Base-by-base conservation (phyloP, 768 basidiomycete genomes). In the Rhizopogon sp. region DNA sequence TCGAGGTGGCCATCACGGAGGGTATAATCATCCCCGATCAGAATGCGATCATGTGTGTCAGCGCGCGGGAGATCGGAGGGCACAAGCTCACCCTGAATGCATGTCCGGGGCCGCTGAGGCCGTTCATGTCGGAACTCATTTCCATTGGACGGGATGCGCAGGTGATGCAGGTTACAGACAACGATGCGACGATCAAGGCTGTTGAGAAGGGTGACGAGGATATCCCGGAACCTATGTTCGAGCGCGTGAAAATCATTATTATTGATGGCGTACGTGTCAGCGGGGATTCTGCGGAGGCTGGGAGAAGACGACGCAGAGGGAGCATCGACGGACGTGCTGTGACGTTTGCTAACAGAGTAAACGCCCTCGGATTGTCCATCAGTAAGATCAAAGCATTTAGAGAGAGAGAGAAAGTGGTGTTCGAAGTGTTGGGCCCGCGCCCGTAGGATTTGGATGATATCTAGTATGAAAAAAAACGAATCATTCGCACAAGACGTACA, bases 331-430 rank as follows among this genome's bases (percentile, higher is more conserved):
- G 87, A 3, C 70, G 79, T 10, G 83, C 85, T 7, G 81, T 90
- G 54, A 74, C 81, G 43, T 87, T 94, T 65, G 79, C 86, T 28
- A 93, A 93, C 66, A 69, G 87, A 54, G 80, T 93, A 50, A 93
- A 91, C 67, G 79, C 77, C 20, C 75, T 93, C 11, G 85, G 86
- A 57, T 62, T 94, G 58, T 78, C 74, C 0, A 81, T 93, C 79
- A 89, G 85, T 46, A 76, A 74, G 63, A 69, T 94, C 53, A 77
- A 74, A 55, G 81, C 87, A 47, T 94, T 94, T 64, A 80, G 75
- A 59, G 86, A 89, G 60, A 67, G 88, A 46, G 87, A 90, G 69
- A 77, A 74, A 1, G 75, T 80, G 49, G 86, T 90, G 6, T 91
- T 91, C 64, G 80, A 79, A 65, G 81, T 90, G 3, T 69, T 88